Evolutionary conservation across 192 early-diverging fungal species (phyloP).

Genomic region (Gigaspora rosea): DNA sequence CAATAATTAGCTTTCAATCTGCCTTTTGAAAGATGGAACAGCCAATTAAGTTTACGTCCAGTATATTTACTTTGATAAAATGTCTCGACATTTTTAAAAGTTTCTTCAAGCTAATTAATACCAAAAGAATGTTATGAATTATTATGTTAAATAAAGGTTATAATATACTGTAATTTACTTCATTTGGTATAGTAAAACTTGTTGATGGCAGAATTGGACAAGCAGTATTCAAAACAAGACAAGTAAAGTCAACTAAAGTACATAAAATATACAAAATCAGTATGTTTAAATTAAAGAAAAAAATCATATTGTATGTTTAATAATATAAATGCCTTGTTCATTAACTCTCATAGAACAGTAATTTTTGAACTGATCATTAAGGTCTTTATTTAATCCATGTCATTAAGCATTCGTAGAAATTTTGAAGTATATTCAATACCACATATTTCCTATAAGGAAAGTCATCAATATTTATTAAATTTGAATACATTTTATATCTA

Average conservation of each 20-base stretch:
- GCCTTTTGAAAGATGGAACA: conserved; percentile 87
- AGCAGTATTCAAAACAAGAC: conserved; percentile 83
- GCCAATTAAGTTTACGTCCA: conserved; percentile 92
- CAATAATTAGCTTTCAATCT: conserved; percentile 89
- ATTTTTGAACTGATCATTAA: conserved; percentile 84
- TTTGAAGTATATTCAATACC: conserved; percentile 96
- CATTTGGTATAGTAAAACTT: conserved; percentile 83
- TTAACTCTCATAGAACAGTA: conserved; percentile 10
- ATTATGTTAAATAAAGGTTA: neutral
- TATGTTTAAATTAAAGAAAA: neutral
- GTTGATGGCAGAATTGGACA: conserved; percentile 90
- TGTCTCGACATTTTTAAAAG: conserved; percentile 79
- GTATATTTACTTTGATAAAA: conserved; percentile 89
- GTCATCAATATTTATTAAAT: neutral
- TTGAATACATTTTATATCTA: conserved; percentile 21
- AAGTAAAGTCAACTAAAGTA: conserved; percentile 69
- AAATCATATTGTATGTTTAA: neutral
- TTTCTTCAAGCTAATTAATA: conserved; percentile 65
- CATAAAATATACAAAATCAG: neutral
- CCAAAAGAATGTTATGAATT: neutral
- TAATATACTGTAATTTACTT: conserved; percentile 45
- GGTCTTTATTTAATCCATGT: conserved; percentile 89
- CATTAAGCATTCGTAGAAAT: conserved; percentile 93
- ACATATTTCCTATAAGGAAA: conserved; percentile 64
- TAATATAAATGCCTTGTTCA: conserved; percentile 3